Evolutionary conservation across 441 rosid genomes (phyloP), one percentile per base, ranked within the genome.

Genomic region (Brassica balearica): DNA sequence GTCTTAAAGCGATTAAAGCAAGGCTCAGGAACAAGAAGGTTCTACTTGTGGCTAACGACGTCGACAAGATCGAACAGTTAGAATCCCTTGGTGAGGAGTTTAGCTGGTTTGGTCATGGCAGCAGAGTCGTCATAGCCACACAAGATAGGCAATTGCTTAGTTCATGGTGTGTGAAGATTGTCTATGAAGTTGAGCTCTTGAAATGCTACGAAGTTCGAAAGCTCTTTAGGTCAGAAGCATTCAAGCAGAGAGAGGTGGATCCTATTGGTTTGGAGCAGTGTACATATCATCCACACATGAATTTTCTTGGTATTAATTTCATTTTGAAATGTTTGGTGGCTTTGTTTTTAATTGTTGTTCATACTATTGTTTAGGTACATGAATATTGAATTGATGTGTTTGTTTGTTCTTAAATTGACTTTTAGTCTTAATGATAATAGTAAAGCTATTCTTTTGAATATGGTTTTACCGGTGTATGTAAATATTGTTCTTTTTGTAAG

Each of bases 101-200:
- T 41, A 71, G 58, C 66, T 80, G 73, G 76, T 80, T 80, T 75
- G 80, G 83, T 71, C 77, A 70, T 9, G 83, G 83, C 19, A 81
- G 81, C 14, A 81, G 77, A 22, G 69, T 81, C 71, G 46, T 81
- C n/a, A 55, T 81, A 3, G 72, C 83, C 3, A 81, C 81, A 15
- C 81, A 62, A 20, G 83, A 81, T 0, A 81, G 77, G 1, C 83
- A 72, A 0, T 38, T 81, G 68, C 81, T 81, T n/a, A 1, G 1
- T 20, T 72, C 80, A 4, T 72, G 56, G 6, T 34, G 10, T 3
- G 81, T 81, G 6, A 76, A n/a, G 51, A 32, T 32, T 51, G 81
- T 81, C 11, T 81, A 81, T 62, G 83, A 81, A 72, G 71, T 72
- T 41, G 75, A 81, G 72, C 59, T 66, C 27, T 60, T 80, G 27